phyloP scores from a whole-genome alignment of 179 eudicot species.

The Gypsophila paniculata region DNA sequence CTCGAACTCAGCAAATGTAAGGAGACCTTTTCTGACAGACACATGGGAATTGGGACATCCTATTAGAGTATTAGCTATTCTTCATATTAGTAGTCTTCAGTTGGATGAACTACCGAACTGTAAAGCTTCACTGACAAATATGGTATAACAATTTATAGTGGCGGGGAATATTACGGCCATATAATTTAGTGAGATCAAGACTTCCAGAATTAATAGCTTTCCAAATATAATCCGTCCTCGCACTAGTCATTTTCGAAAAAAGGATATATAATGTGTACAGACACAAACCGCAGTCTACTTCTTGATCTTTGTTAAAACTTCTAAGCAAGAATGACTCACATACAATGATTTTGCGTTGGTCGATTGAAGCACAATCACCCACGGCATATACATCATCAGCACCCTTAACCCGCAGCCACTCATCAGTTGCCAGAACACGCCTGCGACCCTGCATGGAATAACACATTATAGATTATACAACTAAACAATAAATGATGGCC shows the following conservation, averaged over 20 bases:
- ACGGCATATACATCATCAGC: conserved; percentile 55
- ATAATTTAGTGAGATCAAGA: background rate
- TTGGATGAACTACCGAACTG: too few relatives aligned
- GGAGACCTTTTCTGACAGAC: too few relatives aligned
- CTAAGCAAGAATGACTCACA: conserved; percentile 17
- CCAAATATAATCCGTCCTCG: background rate
- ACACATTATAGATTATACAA: background rate
- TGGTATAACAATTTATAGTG: too few relatives aligned
- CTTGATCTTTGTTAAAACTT: background rate
- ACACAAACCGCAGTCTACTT: background rate
- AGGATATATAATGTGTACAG: background rate
- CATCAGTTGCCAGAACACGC: conserved; percentile 72
- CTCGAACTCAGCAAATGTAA: too few relatives aligned
- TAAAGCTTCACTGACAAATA: too few relatives aligned
- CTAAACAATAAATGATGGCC: background rate
- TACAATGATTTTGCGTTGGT: conserved; percentile 85
- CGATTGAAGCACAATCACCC: conserved; percentile 84
- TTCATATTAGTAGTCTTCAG: too few relatives aligned
- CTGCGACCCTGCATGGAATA: conserved; percentile 50
- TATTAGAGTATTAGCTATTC: too few relatives aligned
- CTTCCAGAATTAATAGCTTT: background rate
- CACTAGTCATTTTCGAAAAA: conserved; percentile 4
- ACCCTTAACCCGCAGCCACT: conserved; percentile 84
- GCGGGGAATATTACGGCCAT: background rate
- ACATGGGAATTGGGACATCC: too few relatives aligned